phyloP scores from a whole-genome alignment of 441 rosid genomes.

The Erysimum cheiri region DNA sequence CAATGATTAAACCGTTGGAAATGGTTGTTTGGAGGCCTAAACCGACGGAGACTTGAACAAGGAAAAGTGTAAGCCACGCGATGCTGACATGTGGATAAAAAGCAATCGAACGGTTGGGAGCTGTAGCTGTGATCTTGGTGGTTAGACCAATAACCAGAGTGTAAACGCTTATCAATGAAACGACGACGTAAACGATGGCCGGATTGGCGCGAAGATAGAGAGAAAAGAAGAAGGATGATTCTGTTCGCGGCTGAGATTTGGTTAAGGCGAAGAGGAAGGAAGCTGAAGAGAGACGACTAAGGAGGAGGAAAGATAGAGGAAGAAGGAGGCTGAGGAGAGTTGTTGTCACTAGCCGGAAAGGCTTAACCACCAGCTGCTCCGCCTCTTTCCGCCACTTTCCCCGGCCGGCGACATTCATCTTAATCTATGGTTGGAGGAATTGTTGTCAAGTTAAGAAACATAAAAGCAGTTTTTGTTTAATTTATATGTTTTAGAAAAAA shows the following conservation, averaged over 20 bases:
- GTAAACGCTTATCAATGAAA: constrained; percentile 54
- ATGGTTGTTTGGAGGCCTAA: constrained; percentile 63
- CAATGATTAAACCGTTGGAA: constrained; percentile 46
- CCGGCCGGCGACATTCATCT: constrained; percentile 32
- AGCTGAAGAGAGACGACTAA: constrained; percentile 68
- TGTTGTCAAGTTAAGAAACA: constrained; percentile 18
- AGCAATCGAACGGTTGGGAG: constrained; percentile 33
- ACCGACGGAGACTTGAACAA: constrained; percentile 62
- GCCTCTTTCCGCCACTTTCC: constrained; percentile 33
- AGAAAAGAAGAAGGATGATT: constrained; percentile 42
- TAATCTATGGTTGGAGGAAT: constrained; percentile 1
- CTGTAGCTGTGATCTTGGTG: constrained; percentile 45
- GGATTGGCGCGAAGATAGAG: constrained; percentile 48
- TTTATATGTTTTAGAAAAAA: constrained; percentile 29
- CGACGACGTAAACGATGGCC: constrained; percentile 50
- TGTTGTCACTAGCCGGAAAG: constrained; percentile 57
- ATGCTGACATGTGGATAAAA: constrained; percentile 49
- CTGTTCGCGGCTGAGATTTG: constrained; percentile 31
- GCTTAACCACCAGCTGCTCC: constrained; percentile 45
- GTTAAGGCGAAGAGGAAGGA: constrained; percentile 42
- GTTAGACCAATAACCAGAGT: constrained; percentile 66
- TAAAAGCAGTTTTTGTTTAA: neutral
- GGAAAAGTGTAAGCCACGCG: constrained; percentile 69
- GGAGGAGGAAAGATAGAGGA: constrained; percentile 83
- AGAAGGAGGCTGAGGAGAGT: constrained; percentile 72